Evolutionary conservation across 306 rosid species (phyloP).

Genomic region (Crotalaria pallida): DNA sequence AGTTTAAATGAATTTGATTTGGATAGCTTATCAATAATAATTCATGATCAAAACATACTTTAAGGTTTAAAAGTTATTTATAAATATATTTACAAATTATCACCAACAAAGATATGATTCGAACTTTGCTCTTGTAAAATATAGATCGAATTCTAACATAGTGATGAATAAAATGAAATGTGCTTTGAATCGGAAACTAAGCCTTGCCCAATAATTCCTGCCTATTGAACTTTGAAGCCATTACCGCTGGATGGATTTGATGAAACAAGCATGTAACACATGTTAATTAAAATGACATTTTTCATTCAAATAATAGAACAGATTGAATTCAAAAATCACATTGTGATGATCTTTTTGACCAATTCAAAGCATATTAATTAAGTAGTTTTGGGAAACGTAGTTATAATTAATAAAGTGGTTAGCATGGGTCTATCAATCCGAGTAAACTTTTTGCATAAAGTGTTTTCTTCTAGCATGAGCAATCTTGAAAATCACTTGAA

Average conservation of each 20-base stretch:
- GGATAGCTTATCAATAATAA: too few relatives aligned
- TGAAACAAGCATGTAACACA: neutral
- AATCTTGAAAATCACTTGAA: constrained; percentile 6
- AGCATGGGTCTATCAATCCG: neutral
- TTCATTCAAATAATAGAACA: neutral
- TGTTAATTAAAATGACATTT: neutral
- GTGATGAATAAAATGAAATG: too few relatives aligned
- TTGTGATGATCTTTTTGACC: neutral
- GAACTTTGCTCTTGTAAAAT: too few relatives aligned
- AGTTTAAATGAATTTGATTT: too few relatives aligned
- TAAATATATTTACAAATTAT: too few relatives aligned
- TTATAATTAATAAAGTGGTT: neutral
- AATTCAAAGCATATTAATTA: neutral
- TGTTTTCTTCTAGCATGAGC: neutral
- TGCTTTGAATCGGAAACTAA: too few relatives aligned
- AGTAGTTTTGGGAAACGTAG: neutral
- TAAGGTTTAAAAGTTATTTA: too few relatives aligned
- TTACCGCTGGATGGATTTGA: neutral
- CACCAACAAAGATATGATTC: too few relatives aligned
- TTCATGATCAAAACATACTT: too few relatives aligned
- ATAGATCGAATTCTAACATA: too few relatives aligned
- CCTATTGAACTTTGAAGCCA: too few relatives aligned
- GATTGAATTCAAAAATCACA: neutral
- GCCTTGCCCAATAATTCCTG: too few relatives aligned
- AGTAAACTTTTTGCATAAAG: neutral